Base-by-base conservation (phyloP, 345 rosid species). In the Gossypium mustelinum region DNA sequence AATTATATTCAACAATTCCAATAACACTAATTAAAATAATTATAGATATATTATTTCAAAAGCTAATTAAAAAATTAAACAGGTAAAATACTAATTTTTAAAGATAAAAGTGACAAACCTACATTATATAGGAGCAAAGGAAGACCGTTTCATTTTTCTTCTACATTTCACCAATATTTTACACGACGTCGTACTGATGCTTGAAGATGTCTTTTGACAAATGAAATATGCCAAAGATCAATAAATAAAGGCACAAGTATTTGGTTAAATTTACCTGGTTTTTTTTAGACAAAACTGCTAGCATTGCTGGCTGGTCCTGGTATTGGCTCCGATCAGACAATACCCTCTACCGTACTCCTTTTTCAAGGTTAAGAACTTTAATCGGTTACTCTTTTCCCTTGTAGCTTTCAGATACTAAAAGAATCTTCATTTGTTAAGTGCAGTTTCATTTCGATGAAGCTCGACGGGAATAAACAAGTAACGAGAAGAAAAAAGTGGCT, bases 91-190 rank as follows among this genome's bases (percentile, higher is more conserved):
- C 41, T 34, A 34, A 34, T 34, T 34, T 34, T 34, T 34, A 34
- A 34, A 34, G 41, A 7, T 34, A 34, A 34, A 5, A 34, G 6
- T 34, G 0, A 34, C 41, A 34, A 5, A 34, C 4, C 41, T 5
- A 34, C 7, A 5, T 34, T 3, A 51, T 50, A 14, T 50, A 1
- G 55, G 7, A 47, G 51, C 4, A 16, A n/a, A 1, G 8, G 12
- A 13, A 51, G 5, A 51, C 7, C 2, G 17, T 51, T 51, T 3
- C 18, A 11, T 17, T 50, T 13, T 63, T 34, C 14, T 55, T 24
- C n/a, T 51, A 61, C 54, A 68, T 63, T 47, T 34, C 27, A 39
- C 45, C 70, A 20, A 25, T 59, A 68, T 80, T 82, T 74, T 82
- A 82, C 82, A 82, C 22, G 4, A 34, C 41, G 41, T 25, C 41